These are phyloP conservation scores for Cystobasidium tubakii DNA, from an alignment of 768 basidiomycete genomes.

Conservation along the genomic window DNA sequence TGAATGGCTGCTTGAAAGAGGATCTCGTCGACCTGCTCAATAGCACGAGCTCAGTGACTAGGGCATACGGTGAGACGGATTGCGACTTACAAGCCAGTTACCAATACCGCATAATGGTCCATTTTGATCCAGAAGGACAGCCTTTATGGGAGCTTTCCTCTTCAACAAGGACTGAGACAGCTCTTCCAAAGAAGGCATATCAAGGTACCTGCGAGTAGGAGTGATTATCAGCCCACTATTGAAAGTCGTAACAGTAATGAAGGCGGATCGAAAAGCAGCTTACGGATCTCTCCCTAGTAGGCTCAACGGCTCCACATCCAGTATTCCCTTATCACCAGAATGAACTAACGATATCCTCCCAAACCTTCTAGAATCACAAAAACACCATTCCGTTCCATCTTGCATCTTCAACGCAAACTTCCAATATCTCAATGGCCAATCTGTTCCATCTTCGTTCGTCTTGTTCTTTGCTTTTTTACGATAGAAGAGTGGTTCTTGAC, in stretches of 20 bases:
- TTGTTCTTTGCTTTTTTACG: slow-evolving; percentile 37
- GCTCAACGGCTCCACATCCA: slow-evolving; percentile 37
- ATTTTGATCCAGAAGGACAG: slow-evolving; percentile 46
- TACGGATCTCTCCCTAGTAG: slow-evolving; percentile 42
- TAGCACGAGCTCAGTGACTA: neutral
- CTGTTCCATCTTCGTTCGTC: slow-evolving; percentile 23
- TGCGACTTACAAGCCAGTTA: slow-evolving; percentile 43
- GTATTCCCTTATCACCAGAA: slow-evolving; percentile 28
- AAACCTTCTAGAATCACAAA: slow-evolving; percentile 43
- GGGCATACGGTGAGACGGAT: neutral
- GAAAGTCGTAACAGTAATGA: neutral
- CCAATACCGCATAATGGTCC: slow-evolving; percentile 41
- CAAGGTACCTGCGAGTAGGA: slow-evolving; percentile 26
- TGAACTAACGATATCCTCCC: slow-evolving; percentile 44
- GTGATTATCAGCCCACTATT: too few species aligned
- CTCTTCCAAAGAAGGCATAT: slow-evolving; percentile 41
- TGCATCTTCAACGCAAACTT: slow-evolving; percentile 39
- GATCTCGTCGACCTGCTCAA: slow-evolving; percentile 45
- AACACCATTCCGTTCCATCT: slow-evolving; percentile 42
- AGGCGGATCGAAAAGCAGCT: neutral
- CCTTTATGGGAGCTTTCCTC: slow-evolving; percentile 46
- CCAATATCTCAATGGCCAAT: slow-evolving; percentile 45
- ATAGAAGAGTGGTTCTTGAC: slow-evolving; percentile 38
- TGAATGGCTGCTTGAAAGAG: slow-evolving; percentile 45
- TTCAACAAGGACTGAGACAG: slow-evolving; percentile 28